phyloP scores from a whole-genome alignment of 345 rosid genomes.

The Boechera stricta region DNA sequence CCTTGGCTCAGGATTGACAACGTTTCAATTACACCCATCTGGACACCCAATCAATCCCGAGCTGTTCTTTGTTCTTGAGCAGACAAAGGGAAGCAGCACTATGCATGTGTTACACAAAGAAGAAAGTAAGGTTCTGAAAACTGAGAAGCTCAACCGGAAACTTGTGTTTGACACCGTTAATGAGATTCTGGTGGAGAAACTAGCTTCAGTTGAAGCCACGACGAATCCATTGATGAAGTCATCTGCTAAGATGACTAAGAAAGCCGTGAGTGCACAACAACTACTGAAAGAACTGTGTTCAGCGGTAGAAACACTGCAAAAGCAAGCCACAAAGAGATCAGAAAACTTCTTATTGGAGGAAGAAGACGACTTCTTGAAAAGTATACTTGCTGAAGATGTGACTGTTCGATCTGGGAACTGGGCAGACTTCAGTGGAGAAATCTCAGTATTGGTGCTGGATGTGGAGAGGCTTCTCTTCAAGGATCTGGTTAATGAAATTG shows the following conservation, averaged over 20 bases:
- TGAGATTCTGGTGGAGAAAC: slow-evolving; percentile 73
- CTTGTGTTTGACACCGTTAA: slow-evolving; percentile 88
- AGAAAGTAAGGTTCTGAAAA: slow-evolving; percentile 51
- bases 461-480: slow-evolving; percentile 82
- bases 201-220: slow-evolving; percentile 50
- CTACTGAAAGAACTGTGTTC: slow-evolving; percentile 76
- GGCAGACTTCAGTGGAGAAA: slow-evolving; percentile 60
- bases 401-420: slow-evolving; percentile 65
- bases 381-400: slow-evolving; percentile 71
- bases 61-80: slow-evolving; percentile 87
- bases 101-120: slow-evolving; percentile 48
- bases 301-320: slow-evolving; percentile 65
- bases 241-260: slow-evolving; percentile 55
- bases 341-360: slow-evolving; percentile 51
- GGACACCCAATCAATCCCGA: slow-evolving; percentile 93
- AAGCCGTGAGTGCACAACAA: slow-evolving; percentile 73
- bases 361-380: slow-evolving; percentile 64
- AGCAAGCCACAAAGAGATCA: slow-evolving; percentile 50
- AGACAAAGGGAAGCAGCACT: slow-evolving; percentile 66
- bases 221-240: slow-evolving; percentile 60
- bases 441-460: slow-evolving; percentile 68
- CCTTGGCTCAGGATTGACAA: slow-evolving; percentile 61
- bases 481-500: slow-evolving; percentile 80
- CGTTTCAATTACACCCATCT: slow-evolving; percentile 83
- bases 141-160: slow-evolving; percentile 69